Evolutionary conservation across 768 basidiomycete species (phyloP).

Genomic region (Psilocybe azurescens): DNA sequence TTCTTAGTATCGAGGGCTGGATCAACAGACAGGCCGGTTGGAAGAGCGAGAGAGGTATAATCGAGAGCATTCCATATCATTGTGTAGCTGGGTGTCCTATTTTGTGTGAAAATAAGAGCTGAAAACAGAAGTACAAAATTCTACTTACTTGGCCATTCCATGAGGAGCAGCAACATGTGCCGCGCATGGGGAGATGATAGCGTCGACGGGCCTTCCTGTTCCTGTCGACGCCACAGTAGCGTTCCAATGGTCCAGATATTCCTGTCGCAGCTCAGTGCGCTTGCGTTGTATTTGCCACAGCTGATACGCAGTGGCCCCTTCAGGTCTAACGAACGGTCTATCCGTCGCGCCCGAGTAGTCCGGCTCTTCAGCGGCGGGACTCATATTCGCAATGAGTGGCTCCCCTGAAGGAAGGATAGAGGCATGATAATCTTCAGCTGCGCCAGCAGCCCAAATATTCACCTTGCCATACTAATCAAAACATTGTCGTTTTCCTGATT

Average conservation of each 20-base stretch:
- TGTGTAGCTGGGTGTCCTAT: slow-evolving; percentile 41
- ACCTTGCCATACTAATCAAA: slow-evolving; percentile 29
- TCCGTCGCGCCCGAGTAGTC: slow-evolving; percentile 16
- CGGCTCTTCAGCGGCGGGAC: slow-evolving; percentile 30
- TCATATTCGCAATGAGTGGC: slow-evolving; percentile 58
- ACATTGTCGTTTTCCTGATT: background rate
- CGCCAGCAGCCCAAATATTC: slow-evolving; percentile 52
- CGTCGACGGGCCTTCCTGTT: slow-evolving; percentile 78
- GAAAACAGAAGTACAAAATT: background rate
- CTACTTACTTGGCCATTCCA: slow-evolving; percentile 43
- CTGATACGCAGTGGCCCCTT: slow-evolving; percentile 54
- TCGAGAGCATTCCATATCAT: slow-evolving; percentile 74
- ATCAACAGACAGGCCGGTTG: slow-evolving; percentile 63
- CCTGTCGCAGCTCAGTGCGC: slow-evolving; percentile 53
- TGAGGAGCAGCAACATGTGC: slow-evolving; percentile 69
- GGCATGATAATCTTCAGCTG: slow-evolving; percentile 48
- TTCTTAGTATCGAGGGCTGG: slow-evolving; percentile 52
- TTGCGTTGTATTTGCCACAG: slow-evolving; percentile 71
- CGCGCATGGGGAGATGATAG: slow-evolving; percentile 69
- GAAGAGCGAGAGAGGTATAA: slow-evolving; percentile 64
- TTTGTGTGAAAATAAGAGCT: background rate
- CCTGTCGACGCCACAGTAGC: slow-evolving; percentile 53
- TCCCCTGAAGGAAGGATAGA: slow-evolving; percentile 51
- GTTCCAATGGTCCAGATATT: slow-evolving; percentile 70
- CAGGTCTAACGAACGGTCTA: slow-evolving; percentile 23